phyloP scores from a whole-genome alignment of 1,139 yeast species.

The Meyerozyma smithsonii region DNA sequence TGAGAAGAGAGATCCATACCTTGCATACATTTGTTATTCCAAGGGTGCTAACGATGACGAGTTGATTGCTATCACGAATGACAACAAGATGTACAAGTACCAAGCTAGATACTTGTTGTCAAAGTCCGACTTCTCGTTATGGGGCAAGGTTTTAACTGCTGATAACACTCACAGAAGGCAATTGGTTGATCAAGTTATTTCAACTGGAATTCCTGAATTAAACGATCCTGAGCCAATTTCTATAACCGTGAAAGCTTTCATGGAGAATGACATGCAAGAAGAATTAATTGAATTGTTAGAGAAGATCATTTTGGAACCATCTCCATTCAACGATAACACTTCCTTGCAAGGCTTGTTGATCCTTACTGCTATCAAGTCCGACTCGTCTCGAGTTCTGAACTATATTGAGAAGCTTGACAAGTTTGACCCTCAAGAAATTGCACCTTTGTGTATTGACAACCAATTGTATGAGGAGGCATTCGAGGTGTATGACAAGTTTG shows the following conservation, averaged over 20 bases:
- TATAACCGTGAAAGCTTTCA: slow-evolving; percentile 91
- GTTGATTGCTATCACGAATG: slow-evolving; percentile 86
- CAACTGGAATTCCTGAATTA: slow-evolving; percentile 94
- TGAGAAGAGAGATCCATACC: slow-evolving; percentile 97
- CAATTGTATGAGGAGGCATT: slow-evolving; percentile 91
- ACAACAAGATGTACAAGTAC: slow-evolving; percentile 95
- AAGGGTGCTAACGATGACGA: slow-evolving; percentile 92
- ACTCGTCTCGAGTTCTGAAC: slow-evolving; percentile 74
- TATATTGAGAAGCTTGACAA: slow-evolving; percentile 88
- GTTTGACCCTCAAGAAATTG: slow-evolving; percentile 91
- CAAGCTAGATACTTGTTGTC: slow-evolving; percentile 91
- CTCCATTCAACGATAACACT: slow-evolving; percentile 93
- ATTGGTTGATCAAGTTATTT: slow-evolving; percentile 87
- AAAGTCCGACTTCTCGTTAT: slow-evolving; percentile 77
- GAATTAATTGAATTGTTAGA: slow-evolving; percentile 93
- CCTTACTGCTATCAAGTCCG: slow-evolving; percentile 94
- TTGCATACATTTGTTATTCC: slow-evolving; percentile 95
- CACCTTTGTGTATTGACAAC: slow-evolving; percentile 85
- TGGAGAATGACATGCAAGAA: slow-evolving; percentile 90
- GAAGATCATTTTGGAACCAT: slow-evolving; percentile 93
- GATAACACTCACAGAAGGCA: slow-evolving; percentile 87
- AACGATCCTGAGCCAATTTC: slow-evolving; percentile 96
- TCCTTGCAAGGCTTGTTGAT: slow-evolving; percentile 90
- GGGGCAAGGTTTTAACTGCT: slow-evolving; percentile 72
- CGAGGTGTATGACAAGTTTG: slow-evolving; percentile 85